Conservation (phyloP, 2,329 filamentous ascomycete genomes). For the Fusarium hainanense region DNA sequence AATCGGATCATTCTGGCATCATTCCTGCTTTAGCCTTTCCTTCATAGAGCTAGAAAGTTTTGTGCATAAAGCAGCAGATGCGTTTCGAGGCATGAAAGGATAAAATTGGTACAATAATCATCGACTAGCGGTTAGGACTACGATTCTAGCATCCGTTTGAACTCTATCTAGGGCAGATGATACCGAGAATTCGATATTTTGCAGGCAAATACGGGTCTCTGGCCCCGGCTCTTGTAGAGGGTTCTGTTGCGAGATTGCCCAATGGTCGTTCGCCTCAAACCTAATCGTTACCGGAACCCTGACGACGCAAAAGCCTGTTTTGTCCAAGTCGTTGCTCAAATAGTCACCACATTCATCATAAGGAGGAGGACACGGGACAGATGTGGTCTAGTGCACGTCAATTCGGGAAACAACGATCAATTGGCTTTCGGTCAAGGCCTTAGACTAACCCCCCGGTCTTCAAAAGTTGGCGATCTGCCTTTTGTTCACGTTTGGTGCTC, state of each 20-base stretch:
- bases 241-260: not conserved
- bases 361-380: not conserved
- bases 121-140: too few species aligned
- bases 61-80: not conserved
- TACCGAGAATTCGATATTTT: not conserved
- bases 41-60: not conserved
- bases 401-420: not conserved
- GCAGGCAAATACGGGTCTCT: not conserved
- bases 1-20: not conserved
- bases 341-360: not conserved
- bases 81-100: not conserved
- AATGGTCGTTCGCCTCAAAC: not conserved
- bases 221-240: not conserved
- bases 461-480: conserved; percentile 42
- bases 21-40: not conserved
- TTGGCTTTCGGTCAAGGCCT: not conserved
- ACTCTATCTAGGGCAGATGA: not conserved
- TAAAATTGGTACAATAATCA: too few species aligned
- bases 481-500: conserved; percentile 46
- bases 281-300: rapidly evolving
- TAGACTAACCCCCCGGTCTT: conserved; percentile 28
- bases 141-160: too few species aligned
- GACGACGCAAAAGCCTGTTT: not conserved
- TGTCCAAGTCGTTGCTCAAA: not conserved
- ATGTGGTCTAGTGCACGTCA: not conserved